Conservation (phyloP, 2,329 filamentous ascomycete genomes). For the Pestalotiopsis sp. region DNA sequence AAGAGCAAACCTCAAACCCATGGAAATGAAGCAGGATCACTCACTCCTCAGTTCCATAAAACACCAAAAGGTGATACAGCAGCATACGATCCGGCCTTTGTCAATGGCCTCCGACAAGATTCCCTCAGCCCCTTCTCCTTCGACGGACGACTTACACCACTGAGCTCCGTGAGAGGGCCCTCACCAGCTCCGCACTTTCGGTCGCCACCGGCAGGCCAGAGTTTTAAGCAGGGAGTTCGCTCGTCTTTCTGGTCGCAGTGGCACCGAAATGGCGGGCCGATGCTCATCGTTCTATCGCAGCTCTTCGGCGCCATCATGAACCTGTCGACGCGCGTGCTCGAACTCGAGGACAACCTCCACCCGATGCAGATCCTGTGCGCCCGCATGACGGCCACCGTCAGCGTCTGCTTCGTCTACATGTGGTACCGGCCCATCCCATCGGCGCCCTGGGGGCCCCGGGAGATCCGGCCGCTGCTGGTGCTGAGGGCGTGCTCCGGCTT, state of each 20-base stretch:
- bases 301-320: slow-evolving; percentile 87
- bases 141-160: slow-evolving; percentile 21
- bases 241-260: slow-evolving; percentile 25
- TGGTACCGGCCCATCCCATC: slow-evolving; percentile 66
- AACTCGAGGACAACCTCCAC: slow-evolving; percentile 63
- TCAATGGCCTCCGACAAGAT: slow-evolving; percentile 34
- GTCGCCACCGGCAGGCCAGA: background rate
- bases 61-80: background rate
- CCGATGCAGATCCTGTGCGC: slow-evolving; percentile 83
- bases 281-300: slow-evolving; percentile 73
- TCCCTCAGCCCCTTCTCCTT: slow-evolving; percentile 46
- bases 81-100: slow-evolving; percentile 23
- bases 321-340: slow-evolving; percentile 73
- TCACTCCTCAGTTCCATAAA: background rate
- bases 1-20: background rate
- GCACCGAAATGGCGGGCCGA: slow-evolving; percentile 66
- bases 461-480: slow-evolving; percentile 68
- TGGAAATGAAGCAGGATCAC: background rate
- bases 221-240: slow-evolving; percentile 1
- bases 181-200: slow-evolving; percentile 15
- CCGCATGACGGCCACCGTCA: slow-evolving; percentile 72
- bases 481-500: slow-evolving; percentile 69
- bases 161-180: slow-evolving; percentile 5
- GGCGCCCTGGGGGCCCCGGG: slow-evolving; percentile 68
- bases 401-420: slow-evolving; percentile 72